phyloP scores from a whole-genome alignment of 83 land plant genomes.

The Diphasiastrum complanatum region DNA sequence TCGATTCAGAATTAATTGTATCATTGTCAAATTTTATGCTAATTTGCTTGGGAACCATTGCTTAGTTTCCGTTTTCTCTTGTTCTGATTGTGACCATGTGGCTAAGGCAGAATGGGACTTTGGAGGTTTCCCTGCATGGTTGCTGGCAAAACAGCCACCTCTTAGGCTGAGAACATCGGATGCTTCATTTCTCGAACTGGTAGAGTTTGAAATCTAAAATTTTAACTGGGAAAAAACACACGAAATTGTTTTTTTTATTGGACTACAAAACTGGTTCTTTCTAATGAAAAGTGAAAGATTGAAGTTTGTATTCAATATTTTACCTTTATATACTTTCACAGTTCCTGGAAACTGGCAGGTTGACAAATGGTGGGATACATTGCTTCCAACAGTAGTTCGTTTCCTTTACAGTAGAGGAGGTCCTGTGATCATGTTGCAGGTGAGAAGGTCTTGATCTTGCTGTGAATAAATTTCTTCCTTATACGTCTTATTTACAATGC shows the following conservation, averaged over 20 bases:
- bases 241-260: neutral
- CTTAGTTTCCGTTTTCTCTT: neutral
- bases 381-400: slow-evolving; percentile 69
- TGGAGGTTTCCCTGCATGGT: slow-evolving; percentile 94
- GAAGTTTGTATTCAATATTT: neutral
- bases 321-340: neutral
- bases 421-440: slow-evolving; percentile 92
- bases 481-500: neutral
- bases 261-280: neutral
- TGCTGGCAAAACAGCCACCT: slow-evolving; percentile 56
- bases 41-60: neutral
- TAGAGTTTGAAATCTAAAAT: slow-evolving; percentile 9
- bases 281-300: neutral
- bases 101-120: slow-evolving; percentile 89
- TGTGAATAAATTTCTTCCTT: slow-evolving; percentile 7
- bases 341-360: slow-evolving; percentile 57
- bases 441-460: slow-evolving; percentile 11
- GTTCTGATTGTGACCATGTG: neutral
- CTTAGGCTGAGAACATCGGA: slow-evolving; percentile 75
- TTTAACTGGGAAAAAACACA: slow-evolving; percentile 1
- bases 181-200: slow-evolving; percentile 48
- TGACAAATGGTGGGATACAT: slow-evolving; percentile 72
- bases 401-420: slow-evolving; percentile 74
- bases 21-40: no score
- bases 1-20: no score